Percentiles rank a stretch among this genome's conserved stretches.
These are phyloP conservation scores for Geranium rotundifolium DNA, from an alignment of 345 rosid genomes.

Conservation along the genomic window DNA sequence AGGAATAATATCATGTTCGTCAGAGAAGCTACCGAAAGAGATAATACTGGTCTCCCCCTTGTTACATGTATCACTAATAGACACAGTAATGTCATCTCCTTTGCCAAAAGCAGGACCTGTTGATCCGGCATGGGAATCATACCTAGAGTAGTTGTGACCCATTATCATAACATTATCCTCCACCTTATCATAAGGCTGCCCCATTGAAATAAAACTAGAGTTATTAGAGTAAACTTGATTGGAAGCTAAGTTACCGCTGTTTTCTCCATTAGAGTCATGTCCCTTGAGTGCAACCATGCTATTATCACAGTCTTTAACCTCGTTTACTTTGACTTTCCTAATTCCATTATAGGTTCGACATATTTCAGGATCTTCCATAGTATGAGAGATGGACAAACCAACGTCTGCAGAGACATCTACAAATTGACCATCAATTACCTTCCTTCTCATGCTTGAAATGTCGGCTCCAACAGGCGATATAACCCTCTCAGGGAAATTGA, in stretches of 20 bases:
- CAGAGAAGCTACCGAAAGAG: slow-evolving; percentile 50
- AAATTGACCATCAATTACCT: slow-evolving; percentile 26
- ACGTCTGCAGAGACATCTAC: slow-evolving; percentile 28
- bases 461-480: slow-evolving; percentile 31
- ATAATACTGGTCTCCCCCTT: slow-evolving; percentile 47
- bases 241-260: slow-evolving; percentile 26
- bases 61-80: slow-evolving; percentile 24
- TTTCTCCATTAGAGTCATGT: slow-evolving; percentile 23
- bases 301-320: slow-evolving; percentile 41
- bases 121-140: slow-evolving; percentile 19
- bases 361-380: slow-evolving; percentile 43
- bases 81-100: slow-evolving; percentile 21
- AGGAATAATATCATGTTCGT: slow-evolving; percentile 37
- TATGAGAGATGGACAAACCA: slow-evolving; percentile 50
- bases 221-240: slow-evolving; percentile 29
- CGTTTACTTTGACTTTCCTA: slow-evolving; percentile 54
- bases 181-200: slow-evolving; percentile 25
- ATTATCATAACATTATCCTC: slow-evolving; percentile 31
- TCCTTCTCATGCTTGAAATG: slow-evolving; percentile 16
- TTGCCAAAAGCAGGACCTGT: slow-evolving; percentile 20
- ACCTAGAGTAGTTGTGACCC: slow-evolving; percentile 34
- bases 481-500: slow-evolving; percentile 39
- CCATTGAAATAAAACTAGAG: slow-evolving; percentile 29
- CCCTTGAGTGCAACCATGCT: slow-evolving; percentile 29
- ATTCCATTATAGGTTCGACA: slow-evolving; percentile 42